These are phyloP conservation scores for Neospermospora avenae DNA, from an alignment of 2,329 filamentous ascomycete genomes.

Conservation along the genomic window DNA sequence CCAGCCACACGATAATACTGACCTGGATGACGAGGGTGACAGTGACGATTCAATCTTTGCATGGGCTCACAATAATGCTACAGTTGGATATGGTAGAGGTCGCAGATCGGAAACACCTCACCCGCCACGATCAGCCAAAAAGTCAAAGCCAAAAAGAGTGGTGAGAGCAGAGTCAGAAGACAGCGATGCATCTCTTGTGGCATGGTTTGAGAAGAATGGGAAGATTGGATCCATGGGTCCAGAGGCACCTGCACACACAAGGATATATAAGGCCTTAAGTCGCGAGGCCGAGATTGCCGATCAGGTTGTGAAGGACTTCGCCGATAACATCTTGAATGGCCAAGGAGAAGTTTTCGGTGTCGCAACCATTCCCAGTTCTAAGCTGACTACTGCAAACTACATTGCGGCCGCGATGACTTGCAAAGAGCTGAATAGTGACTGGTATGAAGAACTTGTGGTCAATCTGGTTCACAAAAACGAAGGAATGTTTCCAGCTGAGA, in stretches of 20 bases:
- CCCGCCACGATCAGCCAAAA: neutral
- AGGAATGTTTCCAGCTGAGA: constrained; percentile 31
- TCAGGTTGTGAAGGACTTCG: constrained; percentile 7
- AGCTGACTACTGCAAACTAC: neutral
- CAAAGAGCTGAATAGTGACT: constrained; percentile 2
- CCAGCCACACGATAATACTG: neutral
- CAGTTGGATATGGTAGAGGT: neutral
- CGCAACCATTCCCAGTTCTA: neutral
- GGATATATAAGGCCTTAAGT: constrained; percentile 9
- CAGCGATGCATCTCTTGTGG: constrained; percentile 16
- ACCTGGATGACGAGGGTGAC: constrained; percentile 4
- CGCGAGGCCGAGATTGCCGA: constrained; percentile 10
- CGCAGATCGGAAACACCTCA: neutral
- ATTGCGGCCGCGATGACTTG: neutral
- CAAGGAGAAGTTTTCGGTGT: neutral
- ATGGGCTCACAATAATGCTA: constrained; percentile 21
- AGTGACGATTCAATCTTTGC: constrained; percentile 27
- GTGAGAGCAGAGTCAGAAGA: neutral
- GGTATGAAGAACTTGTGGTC: constrained; percentile 21
- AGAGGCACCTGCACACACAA: neutral
- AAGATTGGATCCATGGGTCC: neutral
- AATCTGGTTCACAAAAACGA: constrained; percentile 24
- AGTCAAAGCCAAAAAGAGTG: neutral
- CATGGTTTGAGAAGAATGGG: constrained; percentile 9
- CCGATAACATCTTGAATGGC: neutral